phyloP scores from a whole-genome alignment of 169 alveolate species.

The Babesia bovis region DNA sequence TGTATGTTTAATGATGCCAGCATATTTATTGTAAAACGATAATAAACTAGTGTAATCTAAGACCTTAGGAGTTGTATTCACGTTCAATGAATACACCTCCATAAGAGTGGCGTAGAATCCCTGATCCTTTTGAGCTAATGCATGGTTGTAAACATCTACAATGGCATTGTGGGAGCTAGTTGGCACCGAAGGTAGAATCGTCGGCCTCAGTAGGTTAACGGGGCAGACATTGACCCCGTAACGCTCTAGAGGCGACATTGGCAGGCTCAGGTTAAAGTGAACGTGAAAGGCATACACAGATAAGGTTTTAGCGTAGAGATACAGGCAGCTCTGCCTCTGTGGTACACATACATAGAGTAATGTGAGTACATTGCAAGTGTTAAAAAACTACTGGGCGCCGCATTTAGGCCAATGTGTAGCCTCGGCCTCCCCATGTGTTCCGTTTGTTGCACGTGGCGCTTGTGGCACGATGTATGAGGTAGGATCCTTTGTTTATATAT shows the following conservation, averaged over 20 bases:
- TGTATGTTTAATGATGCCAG: conserved; percentile 2
- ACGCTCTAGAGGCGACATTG: conserved; percentile 23
- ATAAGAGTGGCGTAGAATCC: conserved; percentile 14
- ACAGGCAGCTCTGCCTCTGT: too few species aligned
- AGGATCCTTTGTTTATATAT: too few species aligned
- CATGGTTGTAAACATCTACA: conserved; percentile 31
- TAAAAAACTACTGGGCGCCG: too few species aligned
- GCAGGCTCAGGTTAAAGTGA: neutral
- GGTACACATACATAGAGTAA: too few species aligned
- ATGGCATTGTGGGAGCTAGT: conserved; percentile 1
- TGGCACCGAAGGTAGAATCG: neutral
- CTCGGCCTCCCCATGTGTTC: too few species aligned
- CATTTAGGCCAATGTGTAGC: too few species aligned
- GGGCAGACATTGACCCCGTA: conserved; percentile 39
- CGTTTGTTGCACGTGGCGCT: too few species aligned
- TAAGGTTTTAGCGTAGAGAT: too few species aligned
- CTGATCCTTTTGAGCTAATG: conserved; percentile 1
- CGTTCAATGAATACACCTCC: conserved; percentile 14
- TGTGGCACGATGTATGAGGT: too few species aligned
- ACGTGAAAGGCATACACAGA: too few species aligned
- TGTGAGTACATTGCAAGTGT: too few species aligned
- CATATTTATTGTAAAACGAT: neutral
- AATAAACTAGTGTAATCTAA: conserved; percentile 1
- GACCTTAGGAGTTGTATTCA: neutral
- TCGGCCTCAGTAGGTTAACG: conserved; percentile 47